These are phyloP conservation scores for Amoeboaphelidium protococcarum DNA, from an alignment of 371 early-diverging fungal species.

Conservation along the genomic window DNA sequence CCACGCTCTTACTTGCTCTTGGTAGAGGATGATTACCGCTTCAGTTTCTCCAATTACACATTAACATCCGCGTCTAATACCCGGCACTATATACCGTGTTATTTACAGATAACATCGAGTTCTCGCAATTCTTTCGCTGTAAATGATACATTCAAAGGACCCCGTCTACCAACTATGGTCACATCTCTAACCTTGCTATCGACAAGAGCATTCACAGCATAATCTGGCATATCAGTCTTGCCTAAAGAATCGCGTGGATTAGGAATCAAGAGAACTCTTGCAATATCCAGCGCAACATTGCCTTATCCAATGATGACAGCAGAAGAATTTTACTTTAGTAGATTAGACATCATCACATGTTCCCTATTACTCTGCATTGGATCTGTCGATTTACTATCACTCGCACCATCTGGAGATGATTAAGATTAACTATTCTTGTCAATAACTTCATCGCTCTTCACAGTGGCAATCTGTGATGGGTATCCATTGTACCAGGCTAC, in stretches of 20 bases:
- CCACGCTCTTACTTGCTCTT: too few species aligned
- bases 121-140: conserved; percentile 88
- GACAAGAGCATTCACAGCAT: conserved; percentile 37
- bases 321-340: conserved; percentile 36
- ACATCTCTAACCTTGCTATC: conserved; percentile 46
- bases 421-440: too few species aligned
- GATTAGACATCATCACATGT: too few species aligned
- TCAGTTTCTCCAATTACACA: too few species aligned
- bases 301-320: conserved; percentile 80
- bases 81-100: too few species aligned
- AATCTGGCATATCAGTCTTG: conserved; percentile 59
- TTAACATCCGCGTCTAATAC: too few species aligned
- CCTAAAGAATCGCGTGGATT: conserved; percentile 42
- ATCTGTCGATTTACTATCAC: too few species aligned
- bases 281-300: conserved; percentile 84
- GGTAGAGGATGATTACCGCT: too few species aligned
- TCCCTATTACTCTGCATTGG: too few species aligned
- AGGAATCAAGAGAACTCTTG: conserved; percentile 55
- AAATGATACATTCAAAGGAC: conserved; percentile 66
- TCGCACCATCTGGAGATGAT: too few species aligned
- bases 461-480: conserved; percentile 25
- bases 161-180: conserved; percentile 64
- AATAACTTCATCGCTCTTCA: too few species aligned
- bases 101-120: too few species aligned
- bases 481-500: conserved; percentile 87